phyloP scores from a whole-genome alignment of 208 protist genomes.

The Trypanosoma cruzi region DNA sequence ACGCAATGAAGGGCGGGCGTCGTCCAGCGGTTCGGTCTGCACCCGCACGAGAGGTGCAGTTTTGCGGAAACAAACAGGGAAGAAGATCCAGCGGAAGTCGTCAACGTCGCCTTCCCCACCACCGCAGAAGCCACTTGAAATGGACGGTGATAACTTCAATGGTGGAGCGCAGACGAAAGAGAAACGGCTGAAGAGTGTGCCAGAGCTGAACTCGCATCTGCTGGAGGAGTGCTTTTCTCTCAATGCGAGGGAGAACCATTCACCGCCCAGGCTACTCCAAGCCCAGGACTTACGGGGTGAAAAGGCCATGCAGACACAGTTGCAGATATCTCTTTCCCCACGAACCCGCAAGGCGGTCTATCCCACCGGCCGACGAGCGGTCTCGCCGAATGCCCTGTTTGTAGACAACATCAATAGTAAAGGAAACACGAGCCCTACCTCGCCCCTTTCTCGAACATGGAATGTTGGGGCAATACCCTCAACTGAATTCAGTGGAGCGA shows the following conservation, averaged over 20 bases:
- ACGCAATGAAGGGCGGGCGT: not conserved
- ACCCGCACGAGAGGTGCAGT: too few species aligned
- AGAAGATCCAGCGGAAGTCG: not conserved
- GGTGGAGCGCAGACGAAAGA: too few species aligned
- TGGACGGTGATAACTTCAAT: too few species aligned
- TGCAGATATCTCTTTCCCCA: conserved; percentile 2
- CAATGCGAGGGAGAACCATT: not conserved
- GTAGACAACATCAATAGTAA: conserved; percentile 1
- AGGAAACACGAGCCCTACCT: not conserved
- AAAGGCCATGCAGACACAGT: not conserved
- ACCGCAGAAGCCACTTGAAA: too few species aligned
- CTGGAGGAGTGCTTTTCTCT: not conserved
- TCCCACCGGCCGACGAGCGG: not conserved
- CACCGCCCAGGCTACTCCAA: conserved; percentile 6
- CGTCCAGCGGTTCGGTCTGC: not conserved
- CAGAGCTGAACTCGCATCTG: not conserved
- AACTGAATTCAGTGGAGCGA: not conserved
- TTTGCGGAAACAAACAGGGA: not conserved
- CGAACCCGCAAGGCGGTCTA: not conserved
- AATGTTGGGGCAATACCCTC: not conserved
- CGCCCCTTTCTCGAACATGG: not conserved
- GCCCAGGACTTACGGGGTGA: conserved; percentile 16
- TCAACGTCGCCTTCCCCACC: not conserved
- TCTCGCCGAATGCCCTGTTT: not conserved
- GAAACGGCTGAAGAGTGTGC: too few species aligned